Evolutionary conservation across 106 monocot species (phyloP), one percentile per base, ranked within the genome.

Genomic region (Amphibolis antarctica): DNA sequence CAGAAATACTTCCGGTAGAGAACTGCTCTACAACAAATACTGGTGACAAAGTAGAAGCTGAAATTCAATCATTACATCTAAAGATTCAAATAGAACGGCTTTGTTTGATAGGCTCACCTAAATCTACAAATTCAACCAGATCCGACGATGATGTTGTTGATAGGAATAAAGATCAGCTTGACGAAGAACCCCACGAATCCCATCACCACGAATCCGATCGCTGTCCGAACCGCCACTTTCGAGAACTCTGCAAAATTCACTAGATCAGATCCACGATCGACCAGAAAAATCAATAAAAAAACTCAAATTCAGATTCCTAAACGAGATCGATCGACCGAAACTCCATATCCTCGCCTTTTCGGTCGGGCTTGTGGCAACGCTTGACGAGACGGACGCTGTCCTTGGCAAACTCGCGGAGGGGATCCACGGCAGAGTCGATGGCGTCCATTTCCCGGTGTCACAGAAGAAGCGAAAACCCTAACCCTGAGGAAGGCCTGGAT

Each of bases 111-210:
- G 14, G 7, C 63, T 63, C 25, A 63, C 63, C 63, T 46, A 17
- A 63, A 24, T 36, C 2, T 2, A 36, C 36, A 36, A 7, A 15
- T 24, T 45, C 49, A 74, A 49, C 66, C 64, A 31, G 73, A 64
- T 28, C 73, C 73, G 46, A 74, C 73, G 65, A 74, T 74, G 66
- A 74, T 74, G 73, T 74, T 74, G 73, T 74, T 74, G 56, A 74
- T 74, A 12, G 73, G 73, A 36, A 74, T 74, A 53, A 74, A 74
- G 55, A 74, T 66, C 30, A 74, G 46, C 66, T 74, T 74, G 23
- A 74, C 73, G 46, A 74, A 74, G 73, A 74, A 74, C 27, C 73
- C 66, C 13, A 74, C 73, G 66, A 65, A 74, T 15, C 73, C 73
- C 73, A 74, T 74, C 66, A 73, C 73, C 29, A 74, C 73, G 47